Percentiles rank a stretch among this genome's conserved stretches.
These are phyloP conservation scores for Bryoerythrophyllum caledonicum DNA, from an alignment of 225 moss, liverwort and hornwort genomes.

Conservation along the genomic window DNA sequence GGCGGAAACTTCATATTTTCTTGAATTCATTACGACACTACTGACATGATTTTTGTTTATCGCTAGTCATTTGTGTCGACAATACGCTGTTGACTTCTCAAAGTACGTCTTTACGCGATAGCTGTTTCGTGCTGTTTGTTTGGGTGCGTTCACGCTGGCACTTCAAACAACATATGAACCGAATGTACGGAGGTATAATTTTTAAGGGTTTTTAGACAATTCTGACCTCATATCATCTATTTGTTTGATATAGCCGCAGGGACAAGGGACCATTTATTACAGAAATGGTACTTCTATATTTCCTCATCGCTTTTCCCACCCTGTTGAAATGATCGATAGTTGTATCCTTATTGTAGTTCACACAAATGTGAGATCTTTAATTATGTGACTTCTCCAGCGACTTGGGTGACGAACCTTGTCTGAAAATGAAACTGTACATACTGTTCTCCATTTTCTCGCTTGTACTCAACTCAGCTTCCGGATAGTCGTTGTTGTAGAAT, in stretches of 20 bases:
- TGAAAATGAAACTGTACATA: not conserved
- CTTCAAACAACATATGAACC: not conserved
- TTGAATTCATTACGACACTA: not conserved
- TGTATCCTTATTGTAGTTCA: not conserved
- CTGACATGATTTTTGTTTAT: conserved; percentile 17
- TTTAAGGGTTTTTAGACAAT: conserved; percentile 6
- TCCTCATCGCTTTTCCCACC: conserved; percentile 19
- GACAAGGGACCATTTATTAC: conserved; percentile 40
- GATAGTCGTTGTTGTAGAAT: conserved; percentile 6
- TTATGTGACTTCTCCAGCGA: conserved; percentile 1
- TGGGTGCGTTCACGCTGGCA: not conserved
- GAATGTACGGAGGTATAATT: not conserved
- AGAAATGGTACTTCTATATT: conserved; percentile 46
- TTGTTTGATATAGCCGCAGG: conserved; percentile 44
- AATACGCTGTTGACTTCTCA: not conserved
- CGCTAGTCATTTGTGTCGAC: not conserved
- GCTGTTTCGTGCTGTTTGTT: conserved; percentile 4
- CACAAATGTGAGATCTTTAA: not conserved
- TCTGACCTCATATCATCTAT: conserved; percentile 26
- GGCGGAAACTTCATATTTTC: not conserved
- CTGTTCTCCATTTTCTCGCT: conserved; percentile 5
- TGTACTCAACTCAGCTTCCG: not conserved
- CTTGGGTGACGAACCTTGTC: conserved; percentile 7
- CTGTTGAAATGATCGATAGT: conserved; percentile 14
- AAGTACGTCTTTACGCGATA: not conserved